Base-by-base conservation (phyloP, 495 filamentous ascomycete species). In the Pseudomonodictys pantanalensis region DNA sequence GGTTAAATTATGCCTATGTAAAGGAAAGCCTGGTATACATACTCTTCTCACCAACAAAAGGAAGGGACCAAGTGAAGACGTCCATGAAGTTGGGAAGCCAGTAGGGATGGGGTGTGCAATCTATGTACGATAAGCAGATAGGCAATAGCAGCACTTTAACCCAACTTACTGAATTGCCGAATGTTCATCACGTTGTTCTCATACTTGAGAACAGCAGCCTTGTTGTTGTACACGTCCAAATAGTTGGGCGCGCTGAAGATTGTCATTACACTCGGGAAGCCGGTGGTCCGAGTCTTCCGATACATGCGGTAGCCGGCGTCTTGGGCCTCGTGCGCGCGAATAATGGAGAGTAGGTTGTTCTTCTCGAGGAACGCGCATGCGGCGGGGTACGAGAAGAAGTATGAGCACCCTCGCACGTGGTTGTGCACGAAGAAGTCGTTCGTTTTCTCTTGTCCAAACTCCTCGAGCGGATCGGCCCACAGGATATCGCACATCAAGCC, bases 121-220 rank as follows among this genome's bases (percentile, higher is more conserved):
- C 72, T 69, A 52, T 44, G 44, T 15, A 23, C 49, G 25, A 15
- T 50, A 50, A 64, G 41, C 15, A 25, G 39, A 23, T 29, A 18
- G 15, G 24, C 24, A 18, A 10, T 17, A 30, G 22, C 17, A 18
- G 1, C 6, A 25, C 9, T 2, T 48, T 1, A 29, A 53, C n/a
- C n/a, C n/a, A 46, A 68, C 76, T 45, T 73, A 74, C 72, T 98
- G 77, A 98, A 98, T 72, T 98, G 93, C 26, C 93, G 83, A 69
- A 98, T 98, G 79, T 98, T 98, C 93, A 98, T 98, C 55, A 98
- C 93, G 70, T 98, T 98, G 76, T 98, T 98, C 73, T 98, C 93
- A 72, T 98, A 98, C 73, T 98, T 98, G 58, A 98, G 77, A 20
- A 98, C 93, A 0, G 93, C 93, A 0, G 93, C 93, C 76, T 98